phyloP scores from a whole-genome alignment of 257 asterid species.

The Solanum arcanum region DNA sequence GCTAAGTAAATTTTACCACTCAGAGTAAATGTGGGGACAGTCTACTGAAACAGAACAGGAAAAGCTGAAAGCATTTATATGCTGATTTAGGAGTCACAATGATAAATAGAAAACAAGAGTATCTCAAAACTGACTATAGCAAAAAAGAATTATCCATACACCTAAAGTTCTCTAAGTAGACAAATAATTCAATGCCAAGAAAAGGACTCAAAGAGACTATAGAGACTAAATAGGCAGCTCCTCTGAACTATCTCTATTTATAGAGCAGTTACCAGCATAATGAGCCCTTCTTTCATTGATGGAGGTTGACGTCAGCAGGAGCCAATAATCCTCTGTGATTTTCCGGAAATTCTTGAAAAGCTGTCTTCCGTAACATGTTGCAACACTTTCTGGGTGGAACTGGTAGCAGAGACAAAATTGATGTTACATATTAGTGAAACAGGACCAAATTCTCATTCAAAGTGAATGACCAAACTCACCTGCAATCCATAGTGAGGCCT shows the following conservation, averaged over 20 bases:
- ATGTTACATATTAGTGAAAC: not conserved
- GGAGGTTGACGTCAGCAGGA: constrained; percentile 42
- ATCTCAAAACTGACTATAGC: not conserved
- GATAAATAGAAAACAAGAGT: not conserved
- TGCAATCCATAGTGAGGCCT: constrained; percentile 96
- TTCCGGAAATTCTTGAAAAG: constrained; percentile 77
- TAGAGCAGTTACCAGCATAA: constrained; percentile 52
- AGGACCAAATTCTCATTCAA: not conserved
- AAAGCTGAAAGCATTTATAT: not conserved
- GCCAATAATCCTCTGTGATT: constrained; percentile 79
- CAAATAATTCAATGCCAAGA: not conserved
- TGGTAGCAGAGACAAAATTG: constrained; percentile 16
- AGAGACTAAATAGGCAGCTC: not conserved
- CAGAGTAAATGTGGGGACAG: constrained; percentile 32
- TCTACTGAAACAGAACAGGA: not conserved
- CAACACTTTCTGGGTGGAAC: constrained; percentile 98
- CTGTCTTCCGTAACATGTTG: constrained; percentile 74
- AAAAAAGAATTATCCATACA: not conserved
- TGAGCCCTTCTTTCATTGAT: constrained; percentile 26
- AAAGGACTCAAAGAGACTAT: not conserved
- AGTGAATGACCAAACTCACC: constrained; percentile 28
- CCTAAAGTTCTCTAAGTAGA: not conserved
- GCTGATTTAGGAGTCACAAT: not conserved
- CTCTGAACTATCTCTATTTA: not conserved
- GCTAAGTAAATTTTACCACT: constrained; percentile 88